A percentile compares a stretch with the other conserved stretches of the same genome.
Evolutionary conservation across 495 filamentous ascomycete genomes (phyloP).

Genomic region (Lasiosphaeria ovina): DNA sequence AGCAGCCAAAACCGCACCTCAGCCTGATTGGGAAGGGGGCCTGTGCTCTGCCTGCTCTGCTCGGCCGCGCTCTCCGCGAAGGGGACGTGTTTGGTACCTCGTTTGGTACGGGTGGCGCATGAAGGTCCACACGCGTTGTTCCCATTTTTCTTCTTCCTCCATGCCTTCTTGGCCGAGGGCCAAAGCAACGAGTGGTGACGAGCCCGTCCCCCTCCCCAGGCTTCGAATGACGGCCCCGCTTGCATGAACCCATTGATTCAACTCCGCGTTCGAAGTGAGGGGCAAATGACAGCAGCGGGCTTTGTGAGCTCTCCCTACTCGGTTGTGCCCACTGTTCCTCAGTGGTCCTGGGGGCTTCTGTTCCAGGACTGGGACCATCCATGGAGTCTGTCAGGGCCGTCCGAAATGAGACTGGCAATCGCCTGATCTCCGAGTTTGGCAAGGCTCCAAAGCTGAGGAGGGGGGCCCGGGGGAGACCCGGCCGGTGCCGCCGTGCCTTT

Average conservation of each 20-base stretch:
- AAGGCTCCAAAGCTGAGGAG: not conserved
- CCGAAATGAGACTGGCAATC: too few species aligned
- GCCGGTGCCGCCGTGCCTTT: not conserved
- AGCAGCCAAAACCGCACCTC: not conserved
- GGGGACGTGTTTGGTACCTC: not conserved
- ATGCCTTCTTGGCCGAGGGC: not conserved
- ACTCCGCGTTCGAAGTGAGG: not conserved
- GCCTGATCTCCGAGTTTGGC: not conserved
- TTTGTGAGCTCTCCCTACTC: too few species aligned
- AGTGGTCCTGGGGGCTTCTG: not conserved
- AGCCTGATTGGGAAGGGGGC: not conserved
- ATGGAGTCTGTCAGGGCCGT: too few species aligned
- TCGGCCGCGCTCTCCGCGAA: not conserved
- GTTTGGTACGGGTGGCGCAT: not conserved
- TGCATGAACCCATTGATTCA: not conserved
- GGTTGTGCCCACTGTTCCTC: not conserved
- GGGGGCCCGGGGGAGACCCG: not conserved
- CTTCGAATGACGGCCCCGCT: not conserved
- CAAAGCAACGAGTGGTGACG: not conserved
- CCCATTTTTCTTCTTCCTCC: not conserved
- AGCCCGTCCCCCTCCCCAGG: not conserved
- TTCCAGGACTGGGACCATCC: too few species aligned
- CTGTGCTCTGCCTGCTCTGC: not conserved
- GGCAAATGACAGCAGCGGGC: not conserved
- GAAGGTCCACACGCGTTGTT: not conserved